Conservation (phyloP, 2,329 filamentous ascomycete genomes). For the Sclerotinia borealis region DNA sequence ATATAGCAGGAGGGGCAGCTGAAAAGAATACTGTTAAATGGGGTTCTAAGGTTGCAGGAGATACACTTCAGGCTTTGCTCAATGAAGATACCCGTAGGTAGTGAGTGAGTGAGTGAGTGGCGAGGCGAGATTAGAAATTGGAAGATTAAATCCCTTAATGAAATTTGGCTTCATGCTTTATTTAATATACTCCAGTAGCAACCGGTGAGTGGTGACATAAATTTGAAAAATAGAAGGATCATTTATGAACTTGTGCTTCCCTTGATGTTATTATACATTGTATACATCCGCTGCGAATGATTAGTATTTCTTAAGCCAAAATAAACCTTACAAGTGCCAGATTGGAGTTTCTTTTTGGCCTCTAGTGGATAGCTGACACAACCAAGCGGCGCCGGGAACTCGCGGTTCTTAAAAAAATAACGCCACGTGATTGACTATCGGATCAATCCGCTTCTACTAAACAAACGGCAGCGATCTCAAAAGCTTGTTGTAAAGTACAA, state of each 20-base stretch:
- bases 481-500: conserved; percentile 18
- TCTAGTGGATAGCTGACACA: not conserved
- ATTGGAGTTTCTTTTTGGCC: not conserved
- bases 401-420: not conserved
- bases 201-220: not conserved
- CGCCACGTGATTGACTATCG: conserved; percentile 1
- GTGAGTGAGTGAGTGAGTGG: not conserved
- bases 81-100: conserved; percentile 6
- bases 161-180: not conserved
- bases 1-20: conserved; percentile 44
- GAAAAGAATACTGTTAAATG: conserved; percentile 44
- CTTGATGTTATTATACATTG: too few species aligned
- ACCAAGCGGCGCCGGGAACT: not conserved
- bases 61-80: conserved; percentile 26
- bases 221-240: not conserved
- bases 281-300: not conserved
- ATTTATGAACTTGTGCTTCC: not conserved
- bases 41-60: conserved; percentile 41
- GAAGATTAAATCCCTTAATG: not conserved
- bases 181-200: too few species aligned
- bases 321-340: not conserved
- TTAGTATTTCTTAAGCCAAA: not conserved
- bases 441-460: conserved; percentile 1
- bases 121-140: not conserved
- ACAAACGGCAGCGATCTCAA: conserved; percentile 9